Evolutionary conservation across 2,329 filamentous ascomycete genomes (phyloP), one percentile per base, ranked within the genome.

Genomic region (Metarhizium album): DNA sequence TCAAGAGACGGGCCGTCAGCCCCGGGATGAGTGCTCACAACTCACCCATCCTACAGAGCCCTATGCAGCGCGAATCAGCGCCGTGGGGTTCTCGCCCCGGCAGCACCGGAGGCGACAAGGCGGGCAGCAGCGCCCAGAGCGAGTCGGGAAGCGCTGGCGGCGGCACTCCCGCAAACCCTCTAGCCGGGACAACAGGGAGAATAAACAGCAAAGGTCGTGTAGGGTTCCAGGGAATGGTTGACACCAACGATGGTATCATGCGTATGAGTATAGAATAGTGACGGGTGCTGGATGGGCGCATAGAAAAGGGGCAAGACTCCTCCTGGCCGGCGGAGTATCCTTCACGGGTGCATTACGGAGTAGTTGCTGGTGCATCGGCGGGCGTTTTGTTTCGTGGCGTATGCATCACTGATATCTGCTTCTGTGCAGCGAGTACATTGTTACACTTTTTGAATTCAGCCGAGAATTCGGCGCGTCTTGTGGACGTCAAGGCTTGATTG

Each of bases 171-270:
- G 64, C 24, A 57, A 62, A 60, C 43, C 61, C 61, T 23, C 54
- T 67, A 38, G 70, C 73, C 9, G 60, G 56, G 13, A 47, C 55
- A 2, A 49, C 57, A 7, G 76, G 75, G 51, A 74, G 78, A 11
- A 66, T 72, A 58, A 71, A 74, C 57, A 71, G 75, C 58, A 78
- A 76, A 64, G 84, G 74, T 55, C 68, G 87, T 33, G 75, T 95
- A 14, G 89, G 89, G 8, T 77, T 94, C 58, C 90, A 96, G 68
- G 89, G 90, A 1, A 96, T 97, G 90, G 86, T 81, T 18, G 91
- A 96, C 67, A 91, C 91, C n/a, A 89, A 89, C 64, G 91, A 96
- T 65, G 87, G 90, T 2, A 75, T 96, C 57, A 95, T 95, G 85
- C 90, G 91, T 60, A 93, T 97, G 87, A 95, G 87, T 67, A 95